These are phyloP conservation scores for Sarcomyxa edulis DNA, from an alignment of 768 basidiomycete genomes.

Conservation along the genomic window DNA sequence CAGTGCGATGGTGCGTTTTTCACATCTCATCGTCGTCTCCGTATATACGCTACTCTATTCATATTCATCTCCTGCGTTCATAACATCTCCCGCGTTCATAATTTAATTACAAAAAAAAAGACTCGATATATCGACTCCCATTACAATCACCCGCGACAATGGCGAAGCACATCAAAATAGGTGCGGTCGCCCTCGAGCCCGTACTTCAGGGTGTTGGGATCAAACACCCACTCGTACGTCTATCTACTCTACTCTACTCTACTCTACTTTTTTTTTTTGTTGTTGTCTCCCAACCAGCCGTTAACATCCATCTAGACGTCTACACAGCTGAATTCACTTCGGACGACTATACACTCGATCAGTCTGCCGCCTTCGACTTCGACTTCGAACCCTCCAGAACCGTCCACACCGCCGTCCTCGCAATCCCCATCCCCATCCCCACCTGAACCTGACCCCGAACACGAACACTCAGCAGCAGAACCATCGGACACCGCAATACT, in stretches of 20 bases:
- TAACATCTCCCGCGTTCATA: constrained; percentile 4
- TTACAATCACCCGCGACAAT: constrained; percentile 61
- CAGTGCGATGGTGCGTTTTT: constrained; percentile 69
- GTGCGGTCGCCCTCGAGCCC: constrained; percentile 48
- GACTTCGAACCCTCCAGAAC: constrained; percentile 1
- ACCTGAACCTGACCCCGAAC: no score
- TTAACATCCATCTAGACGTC: constrained; percentile 37
- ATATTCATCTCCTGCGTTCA: neutral
- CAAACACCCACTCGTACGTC: constrained; percentile 69
- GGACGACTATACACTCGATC: constrained; percentile 38
- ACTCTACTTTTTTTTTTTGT: constrained; percentile 2
- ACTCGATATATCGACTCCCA: constrained; percentile 71
- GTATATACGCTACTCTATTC: neutral
- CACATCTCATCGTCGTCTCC: constrained; percentile 1
- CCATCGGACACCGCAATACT: constrained; percentile 39
- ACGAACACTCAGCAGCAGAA: no score
- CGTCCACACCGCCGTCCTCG: constrained; percentile 4
- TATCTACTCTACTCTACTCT: neutral
- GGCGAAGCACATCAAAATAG: constrained; percentile 53
- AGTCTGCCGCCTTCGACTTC: constrained; percentile 10
- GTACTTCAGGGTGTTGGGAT: constrained; percentile 49
- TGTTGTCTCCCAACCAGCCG: neutral
- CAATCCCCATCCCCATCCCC: no score
- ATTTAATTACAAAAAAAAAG: constrained; percentile 29
- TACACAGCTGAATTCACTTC: constrained; percentile 50